Base-by-base conservation (phyloP, 495 filamentous ascomycete genomes). In the Pyrenula massariospora region DNA sequence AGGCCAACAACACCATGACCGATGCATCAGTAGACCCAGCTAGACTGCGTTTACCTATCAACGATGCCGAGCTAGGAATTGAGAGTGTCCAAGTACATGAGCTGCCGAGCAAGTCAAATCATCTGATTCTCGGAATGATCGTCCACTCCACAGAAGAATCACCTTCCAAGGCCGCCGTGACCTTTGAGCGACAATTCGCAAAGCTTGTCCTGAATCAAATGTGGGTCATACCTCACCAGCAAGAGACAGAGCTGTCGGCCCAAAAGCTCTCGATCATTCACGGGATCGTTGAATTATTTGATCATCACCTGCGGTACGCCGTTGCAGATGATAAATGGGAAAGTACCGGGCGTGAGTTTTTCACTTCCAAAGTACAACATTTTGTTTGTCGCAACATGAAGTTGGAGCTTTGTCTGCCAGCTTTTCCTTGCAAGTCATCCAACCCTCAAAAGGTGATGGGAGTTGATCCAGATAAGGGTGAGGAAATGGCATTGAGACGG, bases 381-480 rank as follows among this genome's bases (percentile, higher is more conserved):
- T 70, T 69, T 54, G 59, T 65, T 12, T 59, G 56, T 22, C 63
- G 62, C 8, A 61, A 61, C 20, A 19, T 12, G 12, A 47, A 24
- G 10, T 50, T 70, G 2, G 52, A 68, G 11, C 47, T 70, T 56
- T 75, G 74, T 49, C 68, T 81, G 1, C 77, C 77, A 36, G 76
- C 74, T 2, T 81, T 81, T 56, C 77, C 77, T 0, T 79, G 77
- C 67, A 80, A 80, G 60, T 79, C 75, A 1, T 69, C 76, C 8
- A 76, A 79, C 54, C 66, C 64, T 3, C 60, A 61, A 24, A 78
- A 79, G 25, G 76, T 77, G 0, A 63, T 79, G 2, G 77, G 77
- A 3, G 61, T 58, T 15, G 61, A 77, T 23, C 77, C 77, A 2
- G 77, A 81, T 54, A 77, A 70, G 48, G 75, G 72, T 11, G 77